Percentiles rank a stretch among this genome's conserved stretches.
Evolutionary conservation across 1,139 yeast species (phyloP).

Genomic region (Candida sanyaensis): DNA sequence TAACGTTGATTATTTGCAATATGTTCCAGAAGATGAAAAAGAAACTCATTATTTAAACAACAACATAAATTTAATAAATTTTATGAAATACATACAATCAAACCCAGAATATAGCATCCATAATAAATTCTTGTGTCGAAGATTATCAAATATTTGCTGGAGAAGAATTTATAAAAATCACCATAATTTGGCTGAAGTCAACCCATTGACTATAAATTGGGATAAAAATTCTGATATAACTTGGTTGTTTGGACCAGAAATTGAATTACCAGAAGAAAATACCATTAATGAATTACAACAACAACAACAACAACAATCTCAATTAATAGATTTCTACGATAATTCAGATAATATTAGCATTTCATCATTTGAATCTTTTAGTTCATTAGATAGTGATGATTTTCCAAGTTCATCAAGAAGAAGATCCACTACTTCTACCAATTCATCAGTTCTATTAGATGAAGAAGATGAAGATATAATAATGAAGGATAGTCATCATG

Average conservation of each 20-base stretch:
- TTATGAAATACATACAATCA: constrained; percentile 24
- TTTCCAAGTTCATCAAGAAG: constrained; percentile 3
- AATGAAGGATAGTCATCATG: background rate
- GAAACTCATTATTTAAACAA: constrained; percentile 16
- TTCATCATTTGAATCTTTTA: constrained; percentile 6
- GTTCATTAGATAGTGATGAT: constrained; percentile 5
- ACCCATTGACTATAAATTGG: constrained; percentile 46
- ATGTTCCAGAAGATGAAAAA: constrained; percentile 10
- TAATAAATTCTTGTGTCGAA: constrained; percentile 16
- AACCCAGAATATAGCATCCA: constrained; percentile 17
- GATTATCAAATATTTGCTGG: constrained; percentile 45
- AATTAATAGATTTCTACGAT: background rate
- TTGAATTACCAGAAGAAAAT: constrained; percentile 13
- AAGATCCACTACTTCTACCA: constrained; percentile 6
- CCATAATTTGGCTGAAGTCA: constrained; percentile 26
- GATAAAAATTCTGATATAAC: constrained; percentile 45
- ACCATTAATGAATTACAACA: background rate
- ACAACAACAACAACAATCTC: constrained; percentile 1
- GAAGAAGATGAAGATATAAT: constrained; percentile 14
- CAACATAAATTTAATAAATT: constrained; percentile 23
- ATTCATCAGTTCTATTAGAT: constrained; percentile 1
- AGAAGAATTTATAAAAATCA: constrained; percentile 41
- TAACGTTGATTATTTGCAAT: constrained; percentile 39
- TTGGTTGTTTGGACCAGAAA: constrained; percentile 51
- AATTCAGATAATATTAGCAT: constrained; percentile 4